These are phyloP conservation scores for Rhynchospora tenuis DNA, from an alignment of 176 grass and related monocot genomes.

Conservation along the genomic window DNA sequence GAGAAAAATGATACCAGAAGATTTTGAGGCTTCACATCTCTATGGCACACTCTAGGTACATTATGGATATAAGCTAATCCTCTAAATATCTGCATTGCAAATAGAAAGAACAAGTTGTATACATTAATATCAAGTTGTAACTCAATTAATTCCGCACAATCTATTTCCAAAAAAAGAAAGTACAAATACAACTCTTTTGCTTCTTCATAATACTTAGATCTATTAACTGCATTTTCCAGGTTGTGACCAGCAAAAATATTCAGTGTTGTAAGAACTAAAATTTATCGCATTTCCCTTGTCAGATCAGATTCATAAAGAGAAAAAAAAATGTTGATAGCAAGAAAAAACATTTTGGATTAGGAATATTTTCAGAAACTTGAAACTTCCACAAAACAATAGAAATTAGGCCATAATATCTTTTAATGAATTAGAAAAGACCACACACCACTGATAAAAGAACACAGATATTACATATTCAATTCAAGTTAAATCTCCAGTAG, in stretches of 20 bases:
- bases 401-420: background rate
- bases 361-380: background rate
- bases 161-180: background rate
- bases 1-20: constrained; percentile 57
- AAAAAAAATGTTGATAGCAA: background rate
- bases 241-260: background rate
- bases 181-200: background rate
- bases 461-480: background rate
- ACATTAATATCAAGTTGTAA: background rate
- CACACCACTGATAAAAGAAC: background rate
- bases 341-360: background rate
- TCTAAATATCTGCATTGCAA: constrained; percentile 65
- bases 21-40: constrained; percentile 97
- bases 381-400: background rate
- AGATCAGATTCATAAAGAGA: background rate
- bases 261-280: background rate
- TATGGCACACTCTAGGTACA: constrained; percentile 89
- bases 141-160: background rate
- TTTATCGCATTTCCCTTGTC: background rate
- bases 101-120: background rate
- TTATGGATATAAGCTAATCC: constrained; percentile 94
- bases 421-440: background rate
- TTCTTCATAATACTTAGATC: background rate
- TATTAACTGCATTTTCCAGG: background rate
- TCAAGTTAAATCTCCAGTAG: background rate